Evolutionary conservation across 768 basidiomycete species (phyloP).

Genomic region (Clitopilus passeckerianus): DNA sequence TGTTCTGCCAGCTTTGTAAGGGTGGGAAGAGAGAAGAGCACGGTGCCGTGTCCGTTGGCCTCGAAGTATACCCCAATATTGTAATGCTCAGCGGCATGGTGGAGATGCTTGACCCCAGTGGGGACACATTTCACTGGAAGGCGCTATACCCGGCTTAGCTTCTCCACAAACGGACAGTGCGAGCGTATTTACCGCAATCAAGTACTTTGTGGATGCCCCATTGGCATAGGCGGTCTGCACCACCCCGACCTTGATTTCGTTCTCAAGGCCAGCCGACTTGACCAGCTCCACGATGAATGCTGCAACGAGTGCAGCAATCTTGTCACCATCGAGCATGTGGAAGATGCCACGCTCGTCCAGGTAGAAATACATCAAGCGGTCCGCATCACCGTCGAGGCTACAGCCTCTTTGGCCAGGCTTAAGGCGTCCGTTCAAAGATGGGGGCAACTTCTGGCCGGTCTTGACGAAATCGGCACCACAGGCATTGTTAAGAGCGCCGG

Average conservation of each 20-base stretch:
- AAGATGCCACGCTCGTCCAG: conserved; percentile 73
- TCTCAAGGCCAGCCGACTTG: conserved; percentile 76
- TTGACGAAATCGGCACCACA: conserved; percentile 99
- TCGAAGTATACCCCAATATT: conserved; percentile 99
- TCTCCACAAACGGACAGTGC: background rate
- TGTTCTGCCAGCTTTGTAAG: conserved; percentile 54
- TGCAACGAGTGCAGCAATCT: conserved; percentile 92
- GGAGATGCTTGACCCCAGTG: conserved; percentile 97
- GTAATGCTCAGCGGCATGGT: conserved; percentile 93
- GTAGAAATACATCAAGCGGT: conserved; percentile 95
- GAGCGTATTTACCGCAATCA: conserved; percentile 57
- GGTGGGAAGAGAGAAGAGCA: conserved; percentile 82
- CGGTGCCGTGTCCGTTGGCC: conserved; percentile 98
- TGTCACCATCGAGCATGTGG: conserved; percentile 95
- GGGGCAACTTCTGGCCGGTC: conserved; percentile 83
- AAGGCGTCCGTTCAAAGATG: conserved; percentile 59
- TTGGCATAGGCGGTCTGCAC: conserved; percentile 99
- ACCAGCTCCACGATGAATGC: conserved; percentile 91
- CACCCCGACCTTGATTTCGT: conserved; percentile 79
- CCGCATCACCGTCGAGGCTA: conserved; percentile 96
- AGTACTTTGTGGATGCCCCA: conserved; percentile 91
- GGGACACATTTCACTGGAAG: conserved; percentile 93
- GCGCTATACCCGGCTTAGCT: conserved; percentile 43
- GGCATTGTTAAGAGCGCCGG: conserved; percentile 74
- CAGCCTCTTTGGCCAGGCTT: conserved; percentile 78